Conservation (phyloP, 2,329 filamentous ascomycete genomes). For the Zymoseptoria ardabiliae region DNA sequence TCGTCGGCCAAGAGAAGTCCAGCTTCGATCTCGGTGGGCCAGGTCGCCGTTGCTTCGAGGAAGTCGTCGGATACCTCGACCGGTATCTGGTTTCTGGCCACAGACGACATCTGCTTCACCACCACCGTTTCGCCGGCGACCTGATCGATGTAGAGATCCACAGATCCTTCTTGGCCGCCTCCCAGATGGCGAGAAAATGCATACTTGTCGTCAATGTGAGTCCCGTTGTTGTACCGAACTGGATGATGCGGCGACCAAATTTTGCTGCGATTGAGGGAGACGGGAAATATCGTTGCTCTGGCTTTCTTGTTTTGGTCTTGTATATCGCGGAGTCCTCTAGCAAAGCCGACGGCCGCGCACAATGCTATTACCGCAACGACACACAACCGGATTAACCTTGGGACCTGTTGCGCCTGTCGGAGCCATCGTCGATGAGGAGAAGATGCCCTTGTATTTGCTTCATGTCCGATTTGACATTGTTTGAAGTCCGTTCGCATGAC, state of each 20-base stretch:
- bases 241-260: constrained; percentile 3
- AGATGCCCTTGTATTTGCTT: not conserved
- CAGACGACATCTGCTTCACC: constrained; percentile 9
- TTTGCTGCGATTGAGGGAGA: not conserved
- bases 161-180: constrained; percentile 12
- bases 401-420: not conserved
- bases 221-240: constrained; percentile 1
- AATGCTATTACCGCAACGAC: not conserved
- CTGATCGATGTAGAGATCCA: constrained; percentile 10
- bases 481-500: not conserved
- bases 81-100: constrained; percentile 5
- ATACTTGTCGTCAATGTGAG: constrained; percentile 12
- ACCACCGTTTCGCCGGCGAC: constrained; percentile 7
- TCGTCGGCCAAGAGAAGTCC: constrained; percentile 3
- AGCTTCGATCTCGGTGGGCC: constrained; percentile 19
- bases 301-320: constrained; percentile 12
- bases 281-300: constrained; percentile 9
- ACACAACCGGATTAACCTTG: not conserved
- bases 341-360: constrained; percentile 5
- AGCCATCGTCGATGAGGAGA: not conserved
- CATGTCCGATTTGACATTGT: not conserved
- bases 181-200: constrained; percentile 8
- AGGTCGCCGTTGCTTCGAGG: constrained; percentile 5
- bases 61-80: constrained; percentile 1
- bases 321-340: constrained; percentile 6